Conservation (phyloP, 169 alveolate species). For the Plasmodium cynomolgi region DNA sequence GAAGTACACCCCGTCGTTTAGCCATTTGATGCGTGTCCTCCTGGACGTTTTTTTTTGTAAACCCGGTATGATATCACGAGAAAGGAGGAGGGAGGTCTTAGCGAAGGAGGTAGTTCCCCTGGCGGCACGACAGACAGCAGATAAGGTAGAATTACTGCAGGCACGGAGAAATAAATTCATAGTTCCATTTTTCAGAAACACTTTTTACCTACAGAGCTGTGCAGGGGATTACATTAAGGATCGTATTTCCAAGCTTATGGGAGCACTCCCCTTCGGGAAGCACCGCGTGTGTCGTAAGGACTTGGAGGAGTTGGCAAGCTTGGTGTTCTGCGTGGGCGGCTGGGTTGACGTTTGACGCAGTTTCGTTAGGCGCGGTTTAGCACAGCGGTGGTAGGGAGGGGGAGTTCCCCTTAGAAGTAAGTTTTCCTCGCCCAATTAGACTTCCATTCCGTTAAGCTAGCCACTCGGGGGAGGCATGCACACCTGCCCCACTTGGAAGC, state of each 20-base stretch:
- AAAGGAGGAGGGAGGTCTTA: neutral
- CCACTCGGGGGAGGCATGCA: neutral
- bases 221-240: conserved; percentile 33
- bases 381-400: neutral
- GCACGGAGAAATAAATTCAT: neutral
- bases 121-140: neutral
- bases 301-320: neutral
- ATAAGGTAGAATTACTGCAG: conserved; percentile 1
- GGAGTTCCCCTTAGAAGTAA: neutral
- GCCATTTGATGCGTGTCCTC: conserved; percentile 15
- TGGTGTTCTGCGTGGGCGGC: neutral
- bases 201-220: neutral
- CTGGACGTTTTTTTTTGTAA: conserved; percentile 18
- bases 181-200: conserved; percentile 16
- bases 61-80: neutral
- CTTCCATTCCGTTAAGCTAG: neutral
- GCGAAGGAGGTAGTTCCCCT: neutral
- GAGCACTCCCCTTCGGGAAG: neutral
- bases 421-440: neutral
- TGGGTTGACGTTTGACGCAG: neutral
- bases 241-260: neutral
- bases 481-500: neutral
- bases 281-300: neutral
- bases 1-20: conserved; percentile 19
- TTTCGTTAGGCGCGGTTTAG: neutral